phyloP scores from a whole-genome alignment of 208 protist species.

The Trypanosoma vivax region DNA sequence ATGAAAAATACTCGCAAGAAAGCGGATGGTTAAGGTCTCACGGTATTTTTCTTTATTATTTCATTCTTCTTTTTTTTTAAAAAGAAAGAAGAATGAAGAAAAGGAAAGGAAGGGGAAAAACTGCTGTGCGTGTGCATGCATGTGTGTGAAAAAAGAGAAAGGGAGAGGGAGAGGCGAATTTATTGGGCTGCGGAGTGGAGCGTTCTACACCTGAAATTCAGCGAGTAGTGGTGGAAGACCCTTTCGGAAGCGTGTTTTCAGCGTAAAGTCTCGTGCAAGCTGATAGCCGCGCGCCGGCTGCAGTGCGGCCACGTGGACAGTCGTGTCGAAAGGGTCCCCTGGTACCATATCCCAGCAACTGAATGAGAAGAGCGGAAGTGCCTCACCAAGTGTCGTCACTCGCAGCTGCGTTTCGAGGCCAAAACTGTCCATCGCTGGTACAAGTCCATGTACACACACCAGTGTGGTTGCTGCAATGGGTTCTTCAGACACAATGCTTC shows the following conservation, averaged over 20 bases:
- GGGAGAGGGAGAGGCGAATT: neutral
- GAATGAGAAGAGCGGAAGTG: conserved; percentile 93
- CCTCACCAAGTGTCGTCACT: conserved; percentile 94
- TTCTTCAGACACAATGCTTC: conserved; percentile 84
- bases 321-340: conserved; percentile 97
- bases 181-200: neutral
- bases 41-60: too few relatives aligned
- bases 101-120: too few relatives aligned
- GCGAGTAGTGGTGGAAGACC: conserved; percentile 76
- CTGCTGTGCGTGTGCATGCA: too few relatives aligned
- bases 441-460: conserved; percentile 86
- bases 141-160: too few relatives aligned
- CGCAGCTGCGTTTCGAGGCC: conserved; percentile 99
- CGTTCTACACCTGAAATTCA: conserved; percentile 29
- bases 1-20: too few relatives aligned
- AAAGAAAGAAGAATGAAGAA: too few relatives aligned
- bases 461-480: conserved; percentile 96
- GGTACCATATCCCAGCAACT: conserved; percentile 97
- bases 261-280: conserved; percentile 98
- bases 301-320: conserved; percentile 92
- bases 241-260: conserved; percentile 98
- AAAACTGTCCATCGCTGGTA: conserved; percentile 99
- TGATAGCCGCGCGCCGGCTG: conserved; percentile 89
- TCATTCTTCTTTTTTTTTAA: too few relatives aligned
- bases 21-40: too few relatives aligned